phyloP scores from a whole-genome alignment of 257 asterid genomes.

The Sherardia arvensis region DNA sequence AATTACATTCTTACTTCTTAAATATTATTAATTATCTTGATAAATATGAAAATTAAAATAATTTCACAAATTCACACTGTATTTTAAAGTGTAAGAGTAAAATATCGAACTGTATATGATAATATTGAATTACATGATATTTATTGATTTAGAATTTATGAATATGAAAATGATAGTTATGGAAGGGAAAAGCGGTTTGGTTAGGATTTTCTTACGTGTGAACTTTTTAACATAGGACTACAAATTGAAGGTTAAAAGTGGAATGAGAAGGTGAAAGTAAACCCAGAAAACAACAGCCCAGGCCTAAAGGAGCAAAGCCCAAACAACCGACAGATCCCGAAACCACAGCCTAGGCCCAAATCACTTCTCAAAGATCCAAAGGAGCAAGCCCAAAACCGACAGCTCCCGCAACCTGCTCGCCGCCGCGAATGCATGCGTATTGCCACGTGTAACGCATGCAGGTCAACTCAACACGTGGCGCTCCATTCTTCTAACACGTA shows the following conservation, averaged over 20 bases:
- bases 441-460: slow-evolving; percentile 8
- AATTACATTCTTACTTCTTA: too few relatives aligned
- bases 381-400: background rate
- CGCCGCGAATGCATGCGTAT: background rate
- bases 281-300: background rate
- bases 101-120: too few relatives aligned
- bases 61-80: too few relatives aligned
- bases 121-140: too few relatives aligned
- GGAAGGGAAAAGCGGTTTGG: background rate
- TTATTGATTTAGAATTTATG: too few relatives aligned
- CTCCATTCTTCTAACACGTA: slow-evolving; percentile 5
- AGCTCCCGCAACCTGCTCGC: background rate
- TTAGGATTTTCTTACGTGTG: background rate
- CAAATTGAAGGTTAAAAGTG: too few relatives aligned
- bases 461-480: background rate
- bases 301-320: background rate
- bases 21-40: too few relatives aligned
- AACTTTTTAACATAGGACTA: background rate
- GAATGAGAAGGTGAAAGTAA: too few relatives aligned
- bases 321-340: background rate
- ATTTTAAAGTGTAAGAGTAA: too few relatives aligned
- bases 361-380: background rate
- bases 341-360: background rate
- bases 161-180: background rate
- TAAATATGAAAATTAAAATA: too few relatives aligned